Percentiles rank a stretch among this genome's conserved stretches.
Evolutionary conservation across 495 filamentous ascomycete genomes (phyloP).

Genomic region (Tetracladium setigerum): DNA sequence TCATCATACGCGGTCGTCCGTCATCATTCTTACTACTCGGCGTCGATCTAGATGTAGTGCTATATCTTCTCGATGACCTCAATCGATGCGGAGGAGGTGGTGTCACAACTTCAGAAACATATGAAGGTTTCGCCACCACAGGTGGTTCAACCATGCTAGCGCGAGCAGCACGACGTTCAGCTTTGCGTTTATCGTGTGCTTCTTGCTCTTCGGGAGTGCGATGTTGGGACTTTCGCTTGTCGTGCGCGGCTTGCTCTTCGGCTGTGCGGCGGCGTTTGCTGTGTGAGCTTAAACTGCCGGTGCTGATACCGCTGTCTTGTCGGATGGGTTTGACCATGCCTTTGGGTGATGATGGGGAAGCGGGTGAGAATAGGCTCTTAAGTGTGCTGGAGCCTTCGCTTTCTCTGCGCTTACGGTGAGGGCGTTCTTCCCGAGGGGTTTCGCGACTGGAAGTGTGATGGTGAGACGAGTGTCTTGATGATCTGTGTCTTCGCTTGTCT

Average conservation of each 20-base stretch:
- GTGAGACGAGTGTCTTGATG: slow-evolving; percentile 3
- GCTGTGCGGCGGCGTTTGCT: slow-evolving; percentile 17
- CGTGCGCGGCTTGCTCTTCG: slow-evolving; percentile 24
- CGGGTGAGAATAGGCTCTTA: slow-evolving; percentile 2
- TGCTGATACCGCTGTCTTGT: slow-evolving; percentile 16
- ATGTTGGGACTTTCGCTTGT: slow-evolving; percentile 15
- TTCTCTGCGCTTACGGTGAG: slow-evolving; percentile 10
- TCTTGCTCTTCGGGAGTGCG: slow-evolving; percentile 1
- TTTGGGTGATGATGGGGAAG: slow-evolving; percentile 11
- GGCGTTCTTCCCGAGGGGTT: slow-evolving; percentile 14
- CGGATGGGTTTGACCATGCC: slow-evolving; percentile 1
- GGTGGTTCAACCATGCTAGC: slow-evolving; percentile 6
- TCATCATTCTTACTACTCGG: slow-evolving; percentile 3
- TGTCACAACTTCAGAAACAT: not conserved
- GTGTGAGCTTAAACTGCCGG: slow-evolving; percentile 13
- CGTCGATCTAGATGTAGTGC: not conserved
- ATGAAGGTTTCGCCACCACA: slow-evolving; percentile 4
- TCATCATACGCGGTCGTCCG: slow-evolving; percentile 9
- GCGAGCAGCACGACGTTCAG: slow-evolving; percentile 7
- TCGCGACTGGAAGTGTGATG: slow-evolving; percentile 6
- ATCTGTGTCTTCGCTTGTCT: slow-evolving; percentile 9
- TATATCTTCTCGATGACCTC: slow-evolving; percentile 6
- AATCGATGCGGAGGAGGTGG: slow-evolving; percentile 5
- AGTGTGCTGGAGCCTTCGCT: slow-evolving; percentile 7
- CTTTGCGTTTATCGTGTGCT: slow-evolving; percentile 1